Base-by-base conservation (phyloP, 345 rosid genomes). In the Melaleuca alternifolia region DNA sequence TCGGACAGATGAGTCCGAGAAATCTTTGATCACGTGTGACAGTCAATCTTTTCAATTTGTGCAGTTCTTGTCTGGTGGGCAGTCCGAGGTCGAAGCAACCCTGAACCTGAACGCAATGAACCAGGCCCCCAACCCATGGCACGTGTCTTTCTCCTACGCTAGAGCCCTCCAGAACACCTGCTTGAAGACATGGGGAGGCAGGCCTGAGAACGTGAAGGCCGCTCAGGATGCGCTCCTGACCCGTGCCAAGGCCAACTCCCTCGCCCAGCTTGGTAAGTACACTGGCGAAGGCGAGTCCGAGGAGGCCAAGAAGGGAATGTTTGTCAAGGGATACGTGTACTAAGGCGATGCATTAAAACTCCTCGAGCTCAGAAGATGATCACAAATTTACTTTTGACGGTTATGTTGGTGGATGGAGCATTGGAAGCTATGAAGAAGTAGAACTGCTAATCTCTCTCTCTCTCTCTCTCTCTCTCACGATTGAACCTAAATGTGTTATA, bases 21-120 rank as follows among this genome's bases (percentile, higher is more conserved):
- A 33, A 71, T 71, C 79, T 33, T 16, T 71, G 24, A 71, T 71
- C 44, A 18, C 46, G 21, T 16, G 79, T 59, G 13, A 71, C 79
- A 21, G 46, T 71, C 1, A 13, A 13, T 12, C 53, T 24, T 82
- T 23, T 15, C 53, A 82, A 82, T 82, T 12, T 89, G 88, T 53
- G 89, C 98, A 97, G 99, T 97, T 97, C 91, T 92, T 97, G 95
- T 97, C 99, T 30, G 99, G 99, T 51, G 99, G 99, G 76, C 99
- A 97, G 92, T 97, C 99, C 21, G 99, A 97, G 91, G 95, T 96
- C 83, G 99, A 97, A 91, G 99, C 99, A 57, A 97, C 99, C 82
- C 89, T 96, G 87, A 97, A 97, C 95, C 91, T 97, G 88, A 97
- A 97, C 83, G 98, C 99, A 0, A 97, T 96, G 99, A 96, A 97